These are phyloP conservation scores for Glebionis coronaria DNA, from an alignment of 129 eudicot species.

Conservation along the genomic window DNA sequence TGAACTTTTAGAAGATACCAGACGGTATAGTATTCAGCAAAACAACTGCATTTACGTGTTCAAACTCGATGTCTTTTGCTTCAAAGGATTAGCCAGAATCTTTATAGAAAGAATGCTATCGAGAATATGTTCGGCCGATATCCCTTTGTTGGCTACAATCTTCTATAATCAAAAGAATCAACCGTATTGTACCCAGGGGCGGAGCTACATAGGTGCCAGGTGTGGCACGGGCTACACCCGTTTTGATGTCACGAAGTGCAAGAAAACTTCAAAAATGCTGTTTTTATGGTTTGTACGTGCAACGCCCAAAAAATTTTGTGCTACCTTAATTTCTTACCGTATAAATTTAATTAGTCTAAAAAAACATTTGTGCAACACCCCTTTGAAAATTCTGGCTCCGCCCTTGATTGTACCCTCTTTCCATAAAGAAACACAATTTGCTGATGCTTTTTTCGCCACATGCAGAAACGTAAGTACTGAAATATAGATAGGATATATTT, in stretches of 20 bases:
- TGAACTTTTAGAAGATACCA: conserved; percentile 10
- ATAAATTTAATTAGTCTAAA: too few relatives aligned
- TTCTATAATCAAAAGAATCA: conserved; percentile 10
- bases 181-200: not conserved
- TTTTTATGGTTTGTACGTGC: too few relatives aligned
- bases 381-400: too few relatives aligned
- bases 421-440: not conserved
- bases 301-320: too few relatives aligned
- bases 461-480: too few relatives aligned
- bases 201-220: too few relatives aligned
- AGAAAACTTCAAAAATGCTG: too few relatives aligned
- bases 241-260: too few relatives aligned
- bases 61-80: not conserved
- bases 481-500: too few relatives aligned
- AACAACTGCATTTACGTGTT: not conserved
- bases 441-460: not conserved
- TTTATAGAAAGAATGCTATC: not conserved
- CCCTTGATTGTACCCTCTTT: conserved; percentile 1
- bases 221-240: too few relatives aligned
- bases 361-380: too few relatives aligned
- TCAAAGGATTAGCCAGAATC: conserved; percentile 4
- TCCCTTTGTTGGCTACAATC: not conserved
- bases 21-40: not conserved
- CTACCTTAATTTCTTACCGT: too few relatives aligned
- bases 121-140: conserved; percentile 4